A percentile compares a stretch with the other conserved stretches of the same genome.
Conservation (phyloP, 176 grass and related monocot species). For the Hordeum marinum region DNA sequence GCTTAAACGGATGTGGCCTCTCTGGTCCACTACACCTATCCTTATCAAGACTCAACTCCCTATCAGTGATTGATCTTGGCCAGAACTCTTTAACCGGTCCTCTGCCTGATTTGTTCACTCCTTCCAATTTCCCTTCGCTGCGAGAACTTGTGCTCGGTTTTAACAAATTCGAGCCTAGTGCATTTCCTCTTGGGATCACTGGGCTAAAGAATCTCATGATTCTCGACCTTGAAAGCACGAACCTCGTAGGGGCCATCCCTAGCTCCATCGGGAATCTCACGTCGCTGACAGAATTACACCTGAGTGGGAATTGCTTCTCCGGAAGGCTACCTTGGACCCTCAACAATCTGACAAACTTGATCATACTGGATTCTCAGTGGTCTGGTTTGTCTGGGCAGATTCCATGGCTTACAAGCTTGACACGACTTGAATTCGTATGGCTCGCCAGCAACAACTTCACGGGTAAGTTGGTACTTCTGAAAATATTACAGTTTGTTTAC, state of each 20-base stretch:
- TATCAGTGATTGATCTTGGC: background rate
- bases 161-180: background rate
- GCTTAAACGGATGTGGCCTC: background rate
- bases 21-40: background rate
- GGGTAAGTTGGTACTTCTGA: background rate
- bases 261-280: background rate
- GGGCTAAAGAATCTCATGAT: background rate
- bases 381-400: background rate
- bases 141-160: background rate
- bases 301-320: background rate
- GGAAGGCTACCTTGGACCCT: background rate
- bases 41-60: background rate
- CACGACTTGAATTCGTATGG: background rate
- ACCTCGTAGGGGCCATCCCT: background rate
- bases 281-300: background rate
- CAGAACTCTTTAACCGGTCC: background rate
- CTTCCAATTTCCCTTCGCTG: background rate
- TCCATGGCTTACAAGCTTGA: background rate
- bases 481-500: background rate
- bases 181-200: background rate
- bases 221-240: background rate
- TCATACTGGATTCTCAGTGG: rapidly evolving
- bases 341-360: background rate
- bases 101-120: background rate
- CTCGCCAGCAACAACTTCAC: background rate